Evolutionary conservation across 2,329 filamentous ascomycete genomes (phyloP), one percentile per base, ranked within the genome.

Genomic region (Biscogniauxia mediterranea): DNA sequence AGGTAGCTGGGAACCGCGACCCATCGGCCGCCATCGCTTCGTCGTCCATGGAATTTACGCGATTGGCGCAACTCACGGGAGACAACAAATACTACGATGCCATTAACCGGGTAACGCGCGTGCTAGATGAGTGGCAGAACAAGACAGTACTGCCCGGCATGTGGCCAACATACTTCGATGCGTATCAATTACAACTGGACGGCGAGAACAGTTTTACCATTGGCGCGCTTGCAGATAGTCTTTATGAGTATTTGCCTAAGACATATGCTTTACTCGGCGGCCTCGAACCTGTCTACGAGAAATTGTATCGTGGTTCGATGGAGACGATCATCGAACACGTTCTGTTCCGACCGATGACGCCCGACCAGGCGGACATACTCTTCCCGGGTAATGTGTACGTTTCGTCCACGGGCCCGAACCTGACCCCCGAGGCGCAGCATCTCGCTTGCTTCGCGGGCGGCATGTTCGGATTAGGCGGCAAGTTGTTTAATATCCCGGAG

Each of bases 41-140:
- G 3, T 79, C 91, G 52, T 86, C 83, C 3, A 74, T 92, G 64
- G 89, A 93, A 69, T 91, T 92, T 71, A 91, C 87, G 3, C 81
- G 89, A 7, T 76, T 92, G 52, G 82, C 87, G 4, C 89, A 92
- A 71, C 77, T 92, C 59, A 91, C 89, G 0, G 85, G 84, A 57
- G 79, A 91, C 61, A 73, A 82, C 59, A 90, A 87, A 68, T 92
- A 89, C 75, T 92, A 88, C 70, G 91, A 93, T 71, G 91, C 90
- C 1, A 83, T 92, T 59, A 87, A 89, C 60, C 84, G 90, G 9
- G 85, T 96, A 54, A 91, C 89, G 8, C 83, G 89, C 60, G 83
- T 88, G 21, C 80, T 96, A n/a, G 82, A 89, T 57, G 78, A 81
- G 49, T 84, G 85, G 57, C 91, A 95, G 75, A 86, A 87, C 68